Base-by-base conservation (phyloP, 345 rosid genomes). In the Mangifera indica region DNA sequence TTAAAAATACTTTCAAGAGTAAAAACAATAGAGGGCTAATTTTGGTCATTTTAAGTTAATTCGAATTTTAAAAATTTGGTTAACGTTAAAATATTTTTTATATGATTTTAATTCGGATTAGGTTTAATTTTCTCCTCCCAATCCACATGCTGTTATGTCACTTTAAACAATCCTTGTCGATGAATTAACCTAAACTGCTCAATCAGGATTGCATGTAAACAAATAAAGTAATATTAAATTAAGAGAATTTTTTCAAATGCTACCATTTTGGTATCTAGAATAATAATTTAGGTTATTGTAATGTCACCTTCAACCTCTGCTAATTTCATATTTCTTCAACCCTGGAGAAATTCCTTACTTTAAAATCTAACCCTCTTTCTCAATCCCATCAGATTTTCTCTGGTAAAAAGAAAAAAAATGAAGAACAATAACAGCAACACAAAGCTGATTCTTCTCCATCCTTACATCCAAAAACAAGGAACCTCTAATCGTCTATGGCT, bases 381-480 rank as follows among this genome's bases (percentile, higher is more conserved):
- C 76, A 55, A 65, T 69, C 68, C 61, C 34, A 65, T 78, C 82
- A 77, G 42, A 37, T 5, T 37, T 37, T 37, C 42, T 37, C 42
- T 37, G 42, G 42, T 0, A 37, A 37, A n/a, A n/a, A n/a, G n/a
- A n/a, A n/a, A n/a, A n/a, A 79, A 48, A 51, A 93, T 87, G 96
- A 94, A 89, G 89, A 89, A 80, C 79, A 79, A 67, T 80, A 87
- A 78, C 63, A 81, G 76, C 83, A 94, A 90, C 85, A 90, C 98
- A 1, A 94, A 90, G 84, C 93, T 94, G 40, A 94, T 94, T 75
- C 97, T 94, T 60, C 86, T 94, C 54, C 98, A 92, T 51, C 98
- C 98, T 2, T 92, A 94, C 63, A 86, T 90, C 76, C 98, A 89
- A 63, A 94, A 94, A 71, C 98, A 94, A 82, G 96, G 95, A 26